phyloP scores from a whole-genome alignment of 2,329 filamentous ascomycete genomes.

The Sphaerulina musiva region DNA sequence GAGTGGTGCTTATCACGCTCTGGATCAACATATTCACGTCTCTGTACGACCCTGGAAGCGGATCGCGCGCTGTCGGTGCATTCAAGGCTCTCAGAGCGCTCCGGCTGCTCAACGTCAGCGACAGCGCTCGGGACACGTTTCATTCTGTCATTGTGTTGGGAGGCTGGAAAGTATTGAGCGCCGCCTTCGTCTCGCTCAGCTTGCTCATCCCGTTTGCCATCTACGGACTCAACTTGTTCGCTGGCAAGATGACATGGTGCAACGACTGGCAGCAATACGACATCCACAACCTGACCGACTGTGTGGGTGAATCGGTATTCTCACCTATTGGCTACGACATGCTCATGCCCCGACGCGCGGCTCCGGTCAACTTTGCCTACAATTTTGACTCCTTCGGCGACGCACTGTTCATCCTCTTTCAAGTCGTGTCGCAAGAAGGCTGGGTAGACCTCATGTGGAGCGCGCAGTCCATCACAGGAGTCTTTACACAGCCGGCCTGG shows the following conservation, averaged over 20 bases:
- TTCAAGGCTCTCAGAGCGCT: slow-evolving; percentile 95
- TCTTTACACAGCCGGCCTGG: slow-evolving; percentile 63
- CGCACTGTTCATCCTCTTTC: slow-evolving; percentile 91
- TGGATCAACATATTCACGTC: slow-evolving; percentile 92
- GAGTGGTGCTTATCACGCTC: slow-evolving; percentile 79
- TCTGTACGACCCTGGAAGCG: slow-evolving; percentile 70
- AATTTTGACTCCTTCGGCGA: slow-evolving; percentile 94
- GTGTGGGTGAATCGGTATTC: slow-evolving; percentile 74
- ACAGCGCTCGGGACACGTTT: slow-evolving; percentile 91
- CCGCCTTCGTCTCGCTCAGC: slow-evolving; percentile 88
- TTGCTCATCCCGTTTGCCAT: slow-evolving; percentile 94
- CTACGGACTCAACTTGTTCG: slow-evolving; percentile 89
- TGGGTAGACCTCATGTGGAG: slow-evolving; percentile 92
- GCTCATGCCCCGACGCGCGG: slow-evolving; percentile 70
- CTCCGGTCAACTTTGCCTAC: slow-evolving; percentile 65
- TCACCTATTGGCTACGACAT: slow-evolving; percentile 78
- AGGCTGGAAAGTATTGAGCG: slow-evolving; percentile 87
- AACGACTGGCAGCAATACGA: slow-evolving; percentile 57
- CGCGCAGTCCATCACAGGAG: slow-evolving; percentile 72
- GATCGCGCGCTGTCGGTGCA: slow-evolving; percentile 85
- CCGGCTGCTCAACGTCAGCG: slow-evolving; percentile 86
- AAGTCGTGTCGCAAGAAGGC: slow-evolving; percentile 97
- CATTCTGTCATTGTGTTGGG: slow-evolving; percentile 92
- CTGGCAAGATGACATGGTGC: slow-evolving; percentile 69
- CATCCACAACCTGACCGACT: slow-evolving; percentile 60